phyloP scores from a whole-genome alignment of 2,329 filamentous ascomycete species.

The Ophiostoma quercus region DNA sequence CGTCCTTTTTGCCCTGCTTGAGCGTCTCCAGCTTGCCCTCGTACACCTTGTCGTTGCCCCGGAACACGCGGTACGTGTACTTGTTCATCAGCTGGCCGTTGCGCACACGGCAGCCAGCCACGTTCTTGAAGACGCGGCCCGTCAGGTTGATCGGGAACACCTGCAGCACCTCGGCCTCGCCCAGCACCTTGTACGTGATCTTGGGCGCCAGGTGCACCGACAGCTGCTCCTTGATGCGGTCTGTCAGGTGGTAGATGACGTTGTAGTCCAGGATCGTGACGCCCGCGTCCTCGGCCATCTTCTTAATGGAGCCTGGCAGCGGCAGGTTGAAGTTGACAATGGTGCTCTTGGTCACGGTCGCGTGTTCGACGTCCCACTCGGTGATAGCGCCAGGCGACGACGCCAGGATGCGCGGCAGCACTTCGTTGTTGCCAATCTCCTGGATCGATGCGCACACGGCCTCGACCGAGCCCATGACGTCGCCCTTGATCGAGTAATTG shows the following conservation, averaged over 20 bases:
- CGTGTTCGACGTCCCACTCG: constrained; percentile 86
- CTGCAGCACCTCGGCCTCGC: constrained; percentile 81
- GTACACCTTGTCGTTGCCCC: constrained; percentile 65
- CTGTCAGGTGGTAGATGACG: constrained; percentile 75
- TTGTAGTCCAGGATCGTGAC: constrained; percentile 80
- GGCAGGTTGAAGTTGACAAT: constrained; percentile 83
- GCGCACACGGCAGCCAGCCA: constrained; percentile 82
- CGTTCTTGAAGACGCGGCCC: constrained; percentile 61
- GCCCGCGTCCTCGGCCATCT: constrained; percentile 62
- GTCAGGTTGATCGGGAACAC: constrained; percentile 80
- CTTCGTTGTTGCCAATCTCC: constrained; percentile 78
- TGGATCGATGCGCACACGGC: constrained; percentile 74
- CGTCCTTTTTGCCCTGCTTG: constrained; percentile 90
- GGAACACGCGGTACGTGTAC: constrained; percentile 64
- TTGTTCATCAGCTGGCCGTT: constrained; percentile 68
- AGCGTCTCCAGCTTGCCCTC: constrained; percentile 82
- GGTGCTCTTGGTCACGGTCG: constrained; percentile 66
- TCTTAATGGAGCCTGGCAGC: constrained; percentile 61
- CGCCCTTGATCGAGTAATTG: constrained; percentile 83
- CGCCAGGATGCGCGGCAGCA: constrained; percentile 69
- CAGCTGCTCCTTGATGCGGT: constrained; percentile 64
- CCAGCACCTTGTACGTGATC: constrained; percentile 65
- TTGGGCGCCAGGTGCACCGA: constrained; percentile 63
- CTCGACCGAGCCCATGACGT: constrained; percentile 90
- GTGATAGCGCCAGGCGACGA: constrained; percentile 71